These are phyloP conservation scores for Chlamydomonas schloesseri DNA, from an alignment of 139 green algal species.

Conservation along the genomic window DNA sequence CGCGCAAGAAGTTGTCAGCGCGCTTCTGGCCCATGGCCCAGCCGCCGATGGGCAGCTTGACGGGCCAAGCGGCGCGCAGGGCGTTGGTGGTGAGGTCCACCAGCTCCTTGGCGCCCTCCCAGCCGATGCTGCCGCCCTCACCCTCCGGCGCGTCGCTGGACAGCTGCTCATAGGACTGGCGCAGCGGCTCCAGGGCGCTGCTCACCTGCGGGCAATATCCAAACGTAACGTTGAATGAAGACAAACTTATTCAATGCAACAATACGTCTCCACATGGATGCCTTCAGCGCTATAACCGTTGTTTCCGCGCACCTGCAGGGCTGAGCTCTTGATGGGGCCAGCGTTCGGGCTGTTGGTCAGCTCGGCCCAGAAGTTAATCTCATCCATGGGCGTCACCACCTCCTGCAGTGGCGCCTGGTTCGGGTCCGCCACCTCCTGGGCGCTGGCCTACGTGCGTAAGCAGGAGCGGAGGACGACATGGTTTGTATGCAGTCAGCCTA, in stretches of 20 bases:
- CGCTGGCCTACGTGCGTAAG: slow-evolving; percentile 29
- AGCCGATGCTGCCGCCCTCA: slow-evolving; percentile 35
- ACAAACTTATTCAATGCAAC: background rate
- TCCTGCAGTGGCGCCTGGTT: slow-evolving; percentile 56
- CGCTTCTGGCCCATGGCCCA: slow-evolving; percentile 63
- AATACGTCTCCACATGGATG: too few relatives aligned
- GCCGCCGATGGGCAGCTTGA: slow-evolving; percentile 44
- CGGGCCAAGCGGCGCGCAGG: slow-evolving; percentile 56
- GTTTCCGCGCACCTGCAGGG: slow-evolving; percentile 48
- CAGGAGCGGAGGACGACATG: background rate
- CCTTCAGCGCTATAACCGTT: too few relatives aligned
- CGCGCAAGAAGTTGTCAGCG: slow-evolving; percentile 56
- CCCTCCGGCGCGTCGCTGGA: slow-evolving; percentile 41
- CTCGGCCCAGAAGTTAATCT: slow-evolving; percentile 74
- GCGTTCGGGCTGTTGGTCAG: slow-evolving; percentile 46
- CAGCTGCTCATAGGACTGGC: slow-evolving; percentile 43
- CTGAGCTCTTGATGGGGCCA: slow-evolving; percentile 36
- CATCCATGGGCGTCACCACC: slow-evolving; percentile 69
- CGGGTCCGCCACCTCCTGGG: slow-evolving; percentile 51
- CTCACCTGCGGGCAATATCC: slow-evolving; percentile 40
- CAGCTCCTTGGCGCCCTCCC: slow-evolving; percentile 60
- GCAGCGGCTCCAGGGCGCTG: slow-evolving; percentile 53
- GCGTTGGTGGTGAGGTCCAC: slow-evolving; percentile 47
- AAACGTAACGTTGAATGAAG: background rate
- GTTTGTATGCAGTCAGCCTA: too few relatives aligned